These are phyloP conservation scores for Ajuga chamaepitys DNA, from an alignment of 257 asterid genomes.

Conservation along the genomic window DNA sequence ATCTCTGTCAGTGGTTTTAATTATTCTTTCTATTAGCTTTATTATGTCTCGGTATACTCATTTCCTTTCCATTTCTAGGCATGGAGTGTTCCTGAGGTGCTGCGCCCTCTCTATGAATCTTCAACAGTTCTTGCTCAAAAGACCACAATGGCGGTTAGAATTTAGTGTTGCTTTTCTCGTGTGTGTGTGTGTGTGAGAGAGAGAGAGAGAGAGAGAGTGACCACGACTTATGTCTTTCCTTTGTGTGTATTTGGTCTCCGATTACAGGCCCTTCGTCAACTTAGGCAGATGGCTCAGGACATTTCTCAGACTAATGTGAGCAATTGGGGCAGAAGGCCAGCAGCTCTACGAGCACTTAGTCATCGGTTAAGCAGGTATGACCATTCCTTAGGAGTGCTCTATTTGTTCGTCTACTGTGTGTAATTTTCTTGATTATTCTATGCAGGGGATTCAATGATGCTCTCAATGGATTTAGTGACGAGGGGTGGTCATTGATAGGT, in stretches of 20 bases:
- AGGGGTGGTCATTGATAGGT: slow-evolving; percentile 70
- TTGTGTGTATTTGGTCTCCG: not conserved
- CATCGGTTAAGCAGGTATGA: slow-evolving; percentile 79
- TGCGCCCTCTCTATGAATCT: slow-evolving; percentile 90
- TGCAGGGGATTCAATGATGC: slow-evolving; percentile 84
- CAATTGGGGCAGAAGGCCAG: slow-evolving; percentile 90
- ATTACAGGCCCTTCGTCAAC: slow-evolving; percentile 82
- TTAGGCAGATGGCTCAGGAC: slow-evolving; percentile 83
- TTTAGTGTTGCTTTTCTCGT: not conserved
- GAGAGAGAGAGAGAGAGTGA: not conserved
- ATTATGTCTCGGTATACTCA: not conserved
- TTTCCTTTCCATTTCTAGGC: slow-evolving; percentile 33
- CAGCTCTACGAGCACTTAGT: slow-evolving; percentile 80
- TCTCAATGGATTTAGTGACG: slow-evolving; percentile 64
- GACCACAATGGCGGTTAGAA: slow-evolving; percentile 74
- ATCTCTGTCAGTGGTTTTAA: not conserved
- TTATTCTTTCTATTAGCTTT: not conserved
- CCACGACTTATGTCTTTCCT: not conserved
- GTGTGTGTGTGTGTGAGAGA: not conserved
- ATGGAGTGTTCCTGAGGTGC: slow-evolving; percentile 90
- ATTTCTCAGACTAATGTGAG: slow-evolving; percentile 59
- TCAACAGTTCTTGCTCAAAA: slow-evolving; percentile 81
- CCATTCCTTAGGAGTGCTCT: not conserved
- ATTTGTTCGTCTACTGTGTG: not conserved
- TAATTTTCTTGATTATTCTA: not conserved